Evolutionary conservation across 306 rosid genomes (phyloP), one percentile per base, ranked within the genome.

Genomic region (Pachyrhizus erosus): DNA sequence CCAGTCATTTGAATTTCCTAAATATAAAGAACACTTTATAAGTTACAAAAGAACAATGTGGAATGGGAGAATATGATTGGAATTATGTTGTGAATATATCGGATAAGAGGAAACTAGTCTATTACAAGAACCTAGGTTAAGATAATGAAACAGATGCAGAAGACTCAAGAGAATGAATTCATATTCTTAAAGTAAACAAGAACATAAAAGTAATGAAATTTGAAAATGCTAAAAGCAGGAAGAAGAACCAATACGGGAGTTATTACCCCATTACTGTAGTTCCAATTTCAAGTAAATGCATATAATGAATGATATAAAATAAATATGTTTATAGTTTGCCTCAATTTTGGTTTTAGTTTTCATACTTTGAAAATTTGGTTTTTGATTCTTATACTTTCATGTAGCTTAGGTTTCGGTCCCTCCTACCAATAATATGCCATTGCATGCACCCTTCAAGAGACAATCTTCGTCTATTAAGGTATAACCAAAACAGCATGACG

Each of bases 1-100:
- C 89, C 79, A 65, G 84, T 92, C 98, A 96, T 89, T 86, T 87
- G 96, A 86, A 96, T 93, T 73, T 89, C 94, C 99, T 96, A 89
- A 79, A 81, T 73, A 4, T 8, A 80, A 48, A 69, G 52, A 78
- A 84, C 31, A 15, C 17, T 70, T 79, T 20, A 73, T 79, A 26
- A 87, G 74, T 29, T 61, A 43, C 18, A 80, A 43, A 60, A 34
- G 52, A 82, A 48, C 66, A 81, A 51, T 10, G 39, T 54, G 23
- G 77, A 58, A 40, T 54, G 5, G 13, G 64, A 70, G 62, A 5
- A 72, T 2, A 75, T 54, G 17, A 43, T 40, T 71, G 49, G 51
- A 57, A 43, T 40, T 18, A 70, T 34, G 61, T 70, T 9, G 43
- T 73, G 78, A 78, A 48, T 11, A 76, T 71, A 75, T 64, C 15